Evolutionary conservation across 1,284 basidiomycete species (phyloP), one percentile per base, ranked within the genome.

Genomic region (Schizopora paradoxa): DNA sequence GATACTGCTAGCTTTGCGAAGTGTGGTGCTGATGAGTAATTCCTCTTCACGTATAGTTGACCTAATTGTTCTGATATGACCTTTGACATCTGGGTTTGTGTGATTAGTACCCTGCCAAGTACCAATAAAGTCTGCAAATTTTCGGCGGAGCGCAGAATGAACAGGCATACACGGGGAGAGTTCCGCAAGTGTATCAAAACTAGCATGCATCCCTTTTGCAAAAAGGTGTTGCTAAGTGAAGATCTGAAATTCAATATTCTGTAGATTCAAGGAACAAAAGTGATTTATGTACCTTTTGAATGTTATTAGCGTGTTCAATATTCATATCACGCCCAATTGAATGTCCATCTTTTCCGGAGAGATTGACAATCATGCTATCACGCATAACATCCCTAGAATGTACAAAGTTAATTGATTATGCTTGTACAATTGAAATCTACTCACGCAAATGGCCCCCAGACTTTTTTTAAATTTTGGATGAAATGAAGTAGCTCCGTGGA

Each of bases 381-480:
- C 54, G 53, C 52, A 63, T 61, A 16, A 64, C 58, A 45, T 63
- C 50, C 5, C 60, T 59, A 58, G 16, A 14, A 49, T 49, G 42
- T 7, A 57, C 7, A n/a, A 34, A 16, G 14, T 19, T 19, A 21
- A 36, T 51, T 43, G 5, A 56, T 29, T 6, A 56, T 40, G 19
- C 53, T 40, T 3, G 29, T 19, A 32, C 8, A 18, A 47, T 8
- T 19, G 14, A 44, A 41, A 37, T 36, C 1, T 6, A 53, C 59
- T 1, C 23, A 60, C 49, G 55, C 56, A 55, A 63, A 63, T 28
- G 62, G 59, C 4, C 55, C 45, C 63, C 62, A 56, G 29, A 61
- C 52, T 26, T 53, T 43, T 44, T 55, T 56, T n/a, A 58, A 27
- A 18, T 59, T 57, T 26, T 54, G 48, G 8, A 60, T 32, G n/a